Conservation (phyloP, 306 rosid species). For the Bauhinia variegata region DNA sequence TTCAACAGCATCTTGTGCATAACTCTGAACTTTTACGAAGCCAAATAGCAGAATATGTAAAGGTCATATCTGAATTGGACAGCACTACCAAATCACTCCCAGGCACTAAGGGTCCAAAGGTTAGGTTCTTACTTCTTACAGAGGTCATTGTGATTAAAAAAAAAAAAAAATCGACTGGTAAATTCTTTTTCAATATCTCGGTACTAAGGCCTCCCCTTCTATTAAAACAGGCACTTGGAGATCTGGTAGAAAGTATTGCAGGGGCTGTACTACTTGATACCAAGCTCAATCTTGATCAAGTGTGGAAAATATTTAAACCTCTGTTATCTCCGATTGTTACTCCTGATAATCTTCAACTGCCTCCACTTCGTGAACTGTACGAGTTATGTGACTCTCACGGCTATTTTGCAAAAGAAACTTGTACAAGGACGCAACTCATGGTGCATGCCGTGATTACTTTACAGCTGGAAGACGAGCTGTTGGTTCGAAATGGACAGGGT, state of each 20-base stretch:
- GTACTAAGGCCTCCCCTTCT: slow-evolving; percentile 7
- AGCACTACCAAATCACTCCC: slow-evolving; percentile 42
- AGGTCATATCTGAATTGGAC: slow-evolving; percentile 50
- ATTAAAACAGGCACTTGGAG: slow-evolving; percentile 78
- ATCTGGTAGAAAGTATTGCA: slow-evolving; percentile 90
- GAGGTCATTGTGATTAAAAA: not conserved
- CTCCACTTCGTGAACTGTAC: slow-evolving; percentile 67
- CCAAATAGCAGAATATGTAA: slow-evolving; percentile 78
- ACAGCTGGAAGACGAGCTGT: slow-evolving; percentile 60
- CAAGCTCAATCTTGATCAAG: slow-evolving; percentile 70
- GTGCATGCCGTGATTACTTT: slow-evolving; percentile 62
- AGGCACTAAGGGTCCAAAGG: slow-evolving; percentile 78
- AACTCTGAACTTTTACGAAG: slow-evolving; percentile 61
- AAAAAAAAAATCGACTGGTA: not conserved
- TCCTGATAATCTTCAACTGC: slow-evolving; percentile 90
- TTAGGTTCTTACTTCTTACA: slow-evolving; percentile 42
- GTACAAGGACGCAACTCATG: slow-evolving; percentile 52
- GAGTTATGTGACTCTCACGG: slow-evolving; percentile 78
- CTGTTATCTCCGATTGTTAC: slow-evolving; percentile 89
- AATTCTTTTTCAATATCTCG: not conserved
- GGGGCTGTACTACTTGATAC: slow-evolving; percentile 89
- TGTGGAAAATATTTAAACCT: slow-evolving; percentile 83
- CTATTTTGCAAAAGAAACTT: slow-evolving; percentile 63
- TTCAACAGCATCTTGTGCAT: slow-evolving; percentile 79
- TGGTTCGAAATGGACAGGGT: slow-evolving; percentile 62